Conservation (phyloP, 768 basidiomycete species). For the Gloeostereum incarnatum region DNA sequence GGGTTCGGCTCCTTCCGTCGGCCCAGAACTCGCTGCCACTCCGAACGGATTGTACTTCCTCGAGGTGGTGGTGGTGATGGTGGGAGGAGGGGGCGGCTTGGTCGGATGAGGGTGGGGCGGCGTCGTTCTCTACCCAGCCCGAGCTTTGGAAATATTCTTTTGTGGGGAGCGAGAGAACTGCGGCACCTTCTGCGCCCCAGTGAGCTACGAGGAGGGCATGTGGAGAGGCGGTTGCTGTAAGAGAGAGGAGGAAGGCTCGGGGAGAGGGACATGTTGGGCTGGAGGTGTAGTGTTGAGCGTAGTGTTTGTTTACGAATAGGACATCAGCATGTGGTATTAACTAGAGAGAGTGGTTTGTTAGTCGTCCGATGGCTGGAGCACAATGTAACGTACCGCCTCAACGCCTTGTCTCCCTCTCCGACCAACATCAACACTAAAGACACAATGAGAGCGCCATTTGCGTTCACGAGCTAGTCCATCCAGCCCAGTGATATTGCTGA, state of each 20-base stretch:
- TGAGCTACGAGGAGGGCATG: constrained; percentile 78
- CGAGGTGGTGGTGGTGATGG: constrained; percentile 11
- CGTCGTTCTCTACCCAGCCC: constrained; percentile 59
- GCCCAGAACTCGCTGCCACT: constrained; percentile 80
- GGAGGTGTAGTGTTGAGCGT: constrained; percentile 55
- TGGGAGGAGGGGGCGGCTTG: constrained; percentile 1
- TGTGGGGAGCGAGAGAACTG: constrained; percentile 73
- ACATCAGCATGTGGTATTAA: constrained; percentile 78
- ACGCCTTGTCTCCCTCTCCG: constrained; percentile 67
- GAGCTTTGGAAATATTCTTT: constrained; percentile 83
- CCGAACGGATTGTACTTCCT: constrained; percentile 36
- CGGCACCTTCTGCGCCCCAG: constrained; percentile 75
- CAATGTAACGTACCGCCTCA: constrained; percentile 52
- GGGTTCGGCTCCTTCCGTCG: constrained; percentile 40
- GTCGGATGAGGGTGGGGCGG: constrained; percentile 14
- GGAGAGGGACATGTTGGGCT: constrained; percentile 55
- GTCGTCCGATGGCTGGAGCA: constrained; percentile 1
- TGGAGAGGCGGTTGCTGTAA: constrained; percentile 54
- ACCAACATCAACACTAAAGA: constrained; percentile 75
- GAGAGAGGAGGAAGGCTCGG: constrained; percentile 67
- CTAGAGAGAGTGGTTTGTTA: constrained; percentile 24
- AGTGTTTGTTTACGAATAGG: constrained; percentile 68
- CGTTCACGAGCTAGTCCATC: constrained; percentile 78
- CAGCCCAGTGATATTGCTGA: constrained; percentile 68
- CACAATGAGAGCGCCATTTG: constrained; percentile 76